phyloP scores from a whole-genome alignment of 345 rosid genomes.

The Hirschfeldia incana region DNA sequence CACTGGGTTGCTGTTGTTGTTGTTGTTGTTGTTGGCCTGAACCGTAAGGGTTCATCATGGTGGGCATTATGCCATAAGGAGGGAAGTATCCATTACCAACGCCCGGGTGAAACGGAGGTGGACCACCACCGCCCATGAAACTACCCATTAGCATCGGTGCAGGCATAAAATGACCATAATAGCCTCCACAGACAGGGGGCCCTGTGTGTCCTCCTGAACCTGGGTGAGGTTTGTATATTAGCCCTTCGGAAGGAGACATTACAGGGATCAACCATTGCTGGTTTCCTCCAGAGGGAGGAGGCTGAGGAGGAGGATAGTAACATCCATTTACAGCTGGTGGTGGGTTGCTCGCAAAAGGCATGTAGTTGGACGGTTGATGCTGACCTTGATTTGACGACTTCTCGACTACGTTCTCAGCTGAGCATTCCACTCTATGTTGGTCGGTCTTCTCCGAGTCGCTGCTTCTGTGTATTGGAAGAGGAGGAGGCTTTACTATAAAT shows the following conservation, averaged over 20 bases:
- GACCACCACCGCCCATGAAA: slow-evolving; percentile 34
- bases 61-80: slow-evolving; percentile 44
- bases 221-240: slow-evolving; percentile 79
- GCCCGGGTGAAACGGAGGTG: slow-evolving; percentile 49
- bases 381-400: slow-evolving; percentile 36
- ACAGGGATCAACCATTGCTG: slow-evolving; percentile 87
- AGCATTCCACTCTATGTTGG: slow-evolving; percentile 41
- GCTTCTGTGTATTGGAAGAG: slow-evolving; percentile 42
- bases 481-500: slow-evolving; percentile 42
- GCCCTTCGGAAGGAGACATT: slow-evolving; percentile 92
- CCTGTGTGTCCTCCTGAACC: slow-evolving; percentile 49
- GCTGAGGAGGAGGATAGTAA: slow-evolving; percentile 62
- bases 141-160: slow-evolving; percentile 44
- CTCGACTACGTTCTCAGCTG: slow-evolving; percentile 36
- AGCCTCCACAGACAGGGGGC: slow-evolving; percentile 49
- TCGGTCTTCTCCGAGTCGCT: slow-evolving; percentile 36
- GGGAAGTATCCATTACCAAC: slow-evolving; percentile 65
- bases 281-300: slow-evolving; percentile 43
- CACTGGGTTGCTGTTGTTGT: slow-evolving; percentile 25
- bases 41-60: slow-evolving; percentile 44
- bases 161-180: slow-evolving; percentile 53
- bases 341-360: slow-evolving; percentile 29
- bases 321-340: slow-evolving; percentile 27
- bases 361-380: slow-evolving; percentile 41
- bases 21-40: slow-evolving; percentile 36